phyloP scores from a whole-genome alignment of 2,329 filamentous ascomycete genomes.

The Coniochaeta prunicola region DNA sequence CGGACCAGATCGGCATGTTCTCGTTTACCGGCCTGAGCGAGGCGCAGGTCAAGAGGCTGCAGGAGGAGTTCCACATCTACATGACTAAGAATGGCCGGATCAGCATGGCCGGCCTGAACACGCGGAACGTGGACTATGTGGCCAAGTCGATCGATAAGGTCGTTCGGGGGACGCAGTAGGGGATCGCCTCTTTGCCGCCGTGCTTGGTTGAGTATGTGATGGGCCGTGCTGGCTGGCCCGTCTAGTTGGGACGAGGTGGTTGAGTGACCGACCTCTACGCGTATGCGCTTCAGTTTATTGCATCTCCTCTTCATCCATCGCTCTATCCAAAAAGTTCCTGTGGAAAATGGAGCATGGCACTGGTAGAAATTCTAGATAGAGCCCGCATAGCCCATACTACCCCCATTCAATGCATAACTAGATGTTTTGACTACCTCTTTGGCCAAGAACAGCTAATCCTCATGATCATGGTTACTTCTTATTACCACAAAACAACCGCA shows the following conservation, averaged over 20 bases:
- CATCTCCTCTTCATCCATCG: not conserved
- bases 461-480: too few species aligned
- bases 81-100: slow-evolving; percentile 98
- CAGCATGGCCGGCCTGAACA: slow-evolving; percentile 96
- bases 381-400: not conserved
- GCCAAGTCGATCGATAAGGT: slow-evolving; percentile 83
- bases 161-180: slow-evolving; percentile 46
- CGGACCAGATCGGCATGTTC: slow-evolving; percentile 99
- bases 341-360: not conserved
- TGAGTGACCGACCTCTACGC: not conserved
- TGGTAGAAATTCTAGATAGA: not conserved
- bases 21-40: slow-evolving; percentile 79
- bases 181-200: not conserved
- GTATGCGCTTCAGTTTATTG: not conserved
- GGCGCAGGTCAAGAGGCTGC: slow-evolving; percentile 63
- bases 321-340: not conserved
- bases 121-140: slow-evolving; percentile 86
- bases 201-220: not conserved
- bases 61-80: slow-evolving; percentile 68
- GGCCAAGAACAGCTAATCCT: not conserved
- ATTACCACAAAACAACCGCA: too few species aligned
- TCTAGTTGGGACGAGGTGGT: not conserved
- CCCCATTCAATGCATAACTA: not conserved
- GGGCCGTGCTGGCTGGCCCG: not conserved
- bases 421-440: not conserved